These are phyloP conservation scores for Lecanoromycetidae sp. DNA, from an alignment of 2,329 filamentous ascomycete species.

Conservation along the genomic window DNA sequence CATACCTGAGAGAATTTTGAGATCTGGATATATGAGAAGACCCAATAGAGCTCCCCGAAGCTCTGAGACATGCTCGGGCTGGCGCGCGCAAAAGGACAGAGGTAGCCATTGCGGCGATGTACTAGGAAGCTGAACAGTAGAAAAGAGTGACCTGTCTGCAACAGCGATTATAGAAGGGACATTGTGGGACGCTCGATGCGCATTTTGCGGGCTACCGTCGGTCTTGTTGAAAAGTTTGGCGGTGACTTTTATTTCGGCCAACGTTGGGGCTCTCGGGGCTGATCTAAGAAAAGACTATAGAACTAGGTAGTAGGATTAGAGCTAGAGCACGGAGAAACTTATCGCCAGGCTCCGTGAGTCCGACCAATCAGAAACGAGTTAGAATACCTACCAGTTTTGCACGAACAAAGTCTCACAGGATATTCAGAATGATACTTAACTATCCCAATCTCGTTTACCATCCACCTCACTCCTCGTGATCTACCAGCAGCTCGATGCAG, in stretches of 20 bases:
- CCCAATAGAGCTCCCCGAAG: constrained; percentile 5
- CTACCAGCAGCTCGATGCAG: constrained; percentile 4
- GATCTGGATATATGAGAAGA: constrained; percentile 2
- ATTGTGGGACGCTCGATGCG: not conserved
- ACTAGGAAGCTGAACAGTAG: not conserved
- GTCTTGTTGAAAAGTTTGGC: not conserved
- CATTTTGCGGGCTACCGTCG: not conserved
- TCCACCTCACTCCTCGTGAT: not conserved
- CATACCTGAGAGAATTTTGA: constrained; percentile 13
- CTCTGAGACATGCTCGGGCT: constrained; percentile 9
- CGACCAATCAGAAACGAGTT: constrained; percentile 2
- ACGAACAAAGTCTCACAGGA: not conserved
- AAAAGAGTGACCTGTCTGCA: not conserved
- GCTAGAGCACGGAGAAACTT: not conserved
- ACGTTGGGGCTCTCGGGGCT: not conserved
- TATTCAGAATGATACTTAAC: not conserved
- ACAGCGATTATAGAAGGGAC: not conserved
- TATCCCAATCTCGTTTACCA: not conserved
- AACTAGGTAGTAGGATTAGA: too few species aligned
- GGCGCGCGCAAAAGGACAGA: constrained; percentile 11
- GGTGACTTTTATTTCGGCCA: constrained; percentile 7
- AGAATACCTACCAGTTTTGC: not conserved
- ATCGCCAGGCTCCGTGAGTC: not conserved
- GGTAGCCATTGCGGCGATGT: constrained; percentile 7
- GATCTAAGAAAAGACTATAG: too few species aligned